phyloP scores from a whole-genome alignment of 805 yeast species.

The Pichia sporocuriosa region DNA sequence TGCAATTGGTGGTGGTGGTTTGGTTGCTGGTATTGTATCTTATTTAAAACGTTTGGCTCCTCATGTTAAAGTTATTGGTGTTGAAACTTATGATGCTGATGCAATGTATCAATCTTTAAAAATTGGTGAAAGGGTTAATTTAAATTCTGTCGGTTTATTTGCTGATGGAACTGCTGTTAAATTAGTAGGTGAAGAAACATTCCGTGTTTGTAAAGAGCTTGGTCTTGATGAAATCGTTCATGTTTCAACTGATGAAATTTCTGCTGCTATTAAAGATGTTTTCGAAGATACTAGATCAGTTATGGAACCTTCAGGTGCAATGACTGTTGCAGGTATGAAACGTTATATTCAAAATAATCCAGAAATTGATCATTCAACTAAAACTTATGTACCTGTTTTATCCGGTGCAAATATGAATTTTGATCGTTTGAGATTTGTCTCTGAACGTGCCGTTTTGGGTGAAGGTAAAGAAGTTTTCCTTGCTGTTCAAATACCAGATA shows the following conservation, averaged over 20 bases:
- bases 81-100: constrained; percentile 93
- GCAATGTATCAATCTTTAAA: constrained; percentile 74
- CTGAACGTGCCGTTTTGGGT: constrained; percentile 97
- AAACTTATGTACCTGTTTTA: constrained; percentile 75
- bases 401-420: constrained; percentile 99
- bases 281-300: constrained; percentile 93
- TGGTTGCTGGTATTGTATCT: constrained; percentile 83
- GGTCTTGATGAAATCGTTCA: constrained; percentile 70
- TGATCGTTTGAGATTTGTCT: constrained; percentile 89
- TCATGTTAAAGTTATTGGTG: constrained; percentile 93
- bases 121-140: constrained; percentile 44
- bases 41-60: constrained; percentile 94
- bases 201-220: constrained; percentile 64
- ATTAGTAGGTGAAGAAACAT: constrained; percentile 84
- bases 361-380: constrained; percentile 60
- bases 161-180: constrained; percentile 99
- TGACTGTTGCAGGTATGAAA: constrained; percentile 91
- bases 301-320: constrained; percentile 96
- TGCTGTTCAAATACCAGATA: constrained; percentile 85
- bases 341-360: constrained; percentile 66
- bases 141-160: constrained; percentile 82
- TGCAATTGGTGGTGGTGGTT: constrained; percentile 97
- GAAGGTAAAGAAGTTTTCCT: constrained; percentile 95
- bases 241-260: constrained; percentile 71
- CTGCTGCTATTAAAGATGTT: constrained; percentile 93